Percentiles rank a stretch among this genome's conserved stretches.
Evolutionary conservation across 495 filamentous ascomycete species (phyloP).

Genomic region (Xylaria castorea): DNA sequence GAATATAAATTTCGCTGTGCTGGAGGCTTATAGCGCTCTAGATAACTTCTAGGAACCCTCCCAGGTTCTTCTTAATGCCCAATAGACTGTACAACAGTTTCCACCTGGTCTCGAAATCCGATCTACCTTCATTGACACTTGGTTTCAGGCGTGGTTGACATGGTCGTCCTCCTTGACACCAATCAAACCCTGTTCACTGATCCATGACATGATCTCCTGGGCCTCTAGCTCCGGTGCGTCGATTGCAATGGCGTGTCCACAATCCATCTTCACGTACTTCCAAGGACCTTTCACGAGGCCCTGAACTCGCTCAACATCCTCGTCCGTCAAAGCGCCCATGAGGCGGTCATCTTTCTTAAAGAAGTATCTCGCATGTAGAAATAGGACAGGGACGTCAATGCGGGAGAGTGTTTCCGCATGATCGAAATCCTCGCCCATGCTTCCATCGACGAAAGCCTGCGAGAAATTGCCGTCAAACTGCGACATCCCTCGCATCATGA

Average conservation of each 20-base stretch:
- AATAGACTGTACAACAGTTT: background rate
- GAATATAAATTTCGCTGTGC: too few species aligned
- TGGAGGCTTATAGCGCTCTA: too few species aligned
- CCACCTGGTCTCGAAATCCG: background rate
- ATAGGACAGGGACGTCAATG: background rate
- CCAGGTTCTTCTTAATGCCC: background rate
- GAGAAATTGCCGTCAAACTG: slow-evolving; percentile 5
- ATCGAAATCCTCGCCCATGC: slow-evolving; percentile 1
- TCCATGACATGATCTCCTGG: background rate
- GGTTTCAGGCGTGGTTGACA: background rate
- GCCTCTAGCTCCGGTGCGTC: background rate
- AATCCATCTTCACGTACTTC: slow-evolving; percentile 4
- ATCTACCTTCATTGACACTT: background rate
- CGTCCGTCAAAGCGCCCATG: background rate
- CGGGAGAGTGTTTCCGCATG: background rate
- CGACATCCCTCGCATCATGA: background rate
- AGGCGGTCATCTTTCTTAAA: background rate
- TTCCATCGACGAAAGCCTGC: background rate
- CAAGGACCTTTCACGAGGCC: slow-evolving; percentile 1
- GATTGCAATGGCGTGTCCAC: background rate
- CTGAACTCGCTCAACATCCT: slow-evolving; percentile 1
- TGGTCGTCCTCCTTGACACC: background rate
- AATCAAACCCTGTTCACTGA: background rate
- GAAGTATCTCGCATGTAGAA: slow-evolving; percentile 1
- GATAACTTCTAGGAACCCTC: too few species aligned